Evolutionary conservation across 2,329 filamentous ascomycete species (phyloP).

Genomic region (Pezicula carpinea): DNA sequence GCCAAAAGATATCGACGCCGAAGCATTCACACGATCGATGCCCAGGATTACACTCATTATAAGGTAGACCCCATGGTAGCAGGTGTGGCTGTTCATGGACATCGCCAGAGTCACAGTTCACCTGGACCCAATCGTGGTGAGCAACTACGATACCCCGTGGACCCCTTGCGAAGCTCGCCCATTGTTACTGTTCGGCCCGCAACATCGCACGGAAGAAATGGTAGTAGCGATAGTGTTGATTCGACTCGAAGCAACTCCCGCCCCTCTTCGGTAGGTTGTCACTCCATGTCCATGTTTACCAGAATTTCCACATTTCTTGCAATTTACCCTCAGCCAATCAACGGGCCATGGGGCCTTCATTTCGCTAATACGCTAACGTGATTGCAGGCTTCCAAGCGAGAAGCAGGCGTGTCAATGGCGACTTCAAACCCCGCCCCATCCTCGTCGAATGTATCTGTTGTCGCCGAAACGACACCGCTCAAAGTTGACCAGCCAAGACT

Average conservation of each 20-base stretch:
- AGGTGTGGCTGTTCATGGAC: conserved; percentile 22
- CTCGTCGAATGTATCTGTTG: conserved; percentile 17
- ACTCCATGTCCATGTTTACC: conserved; percentile 15
- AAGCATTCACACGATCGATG: conserved; percentile 69
- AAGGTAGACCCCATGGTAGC: conserved; percentile 6
- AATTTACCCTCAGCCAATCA: conserved; percentile 28
- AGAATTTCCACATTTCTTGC: conserved; percentile 14
- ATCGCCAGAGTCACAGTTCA: conserved; percentile 23
- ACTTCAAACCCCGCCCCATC: conserved; percentile 38
- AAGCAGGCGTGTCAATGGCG: conserved; percentile 37
- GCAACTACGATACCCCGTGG: conserved; percentile 25
- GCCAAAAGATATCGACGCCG: conserved; percentile 75
- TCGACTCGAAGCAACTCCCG: conserved; percentile 56
- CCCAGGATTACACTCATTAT: conserved; percentile 13
- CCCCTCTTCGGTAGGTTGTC: conserved; percentile 59
- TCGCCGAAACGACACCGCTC: conserved; percentile 39
- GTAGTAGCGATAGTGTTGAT: conserved; percentile 61
- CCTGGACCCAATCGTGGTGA: conserved; percentile 26
- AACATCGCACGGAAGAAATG: conserved; percentile 35
- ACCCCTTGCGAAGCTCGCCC: conserved; percentile 29
- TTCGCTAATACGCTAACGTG: conserved; percentile 41
- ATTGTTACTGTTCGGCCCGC: conserved; percentile 19
- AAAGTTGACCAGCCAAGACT: conserved; percentile 50
- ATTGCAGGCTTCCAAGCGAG: conserved; percentile 56
- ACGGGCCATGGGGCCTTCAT: conserved; percentile 13